Base-by-base conservation (phyloP, 2,329 filamentous ascomycete genomes). In the Claviceps citrina region DNA sequence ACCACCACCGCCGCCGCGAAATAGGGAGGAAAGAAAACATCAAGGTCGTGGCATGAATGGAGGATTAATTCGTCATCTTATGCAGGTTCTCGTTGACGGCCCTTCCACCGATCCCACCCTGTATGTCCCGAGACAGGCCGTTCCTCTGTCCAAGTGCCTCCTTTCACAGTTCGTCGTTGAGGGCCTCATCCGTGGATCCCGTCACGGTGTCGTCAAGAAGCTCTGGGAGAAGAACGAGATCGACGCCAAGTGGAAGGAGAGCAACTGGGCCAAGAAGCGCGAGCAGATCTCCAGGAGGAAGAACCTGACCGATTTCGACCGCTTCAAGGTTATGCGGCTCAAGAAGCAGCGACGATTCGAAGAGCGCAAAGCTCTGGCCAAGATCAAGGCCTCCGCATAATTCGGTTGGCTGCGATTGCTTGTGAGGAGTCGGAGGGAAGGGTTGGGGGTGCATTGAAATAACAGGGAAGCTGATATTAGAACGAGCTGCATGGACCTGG, bases 281-380 rank as follows among this genome's bases (percentile, higher is more conserved):
- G 78, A 78, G 55, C 81, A 84, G 70, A 75, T 76, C 58, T 75
- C 84, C 68, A 82, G 84, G 72, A 83, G 91, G 75, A 82, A 81
- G 72, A 77, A 78, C 60, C 75, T 98, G 54, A 93, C 81, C 69
- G 91, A 98, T 77, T 98, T 98, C 64, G 91, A 98, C 76, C 82
- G 91, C 67, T 98, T 96, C 85, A 95, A 98, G 84, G 91, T 96
- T 59, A 76, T 96, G 78, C 81, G 89, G 69, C 76, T 96, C 71
- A 93, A 89, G 82, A 98, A 98, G 81, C 87, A 95, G 81, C 84
- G 87, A 66, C 84, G 87, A 65, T 96, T 93, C 72, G 87, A 95
- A 76, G 81, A 94, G 70, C 82, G 82, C 71, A 96, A 95, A 82
- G 81, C 84, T 60, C 75, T 93, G 63, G 84, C 86, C 64, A 93